A percentile compares a stretch with the other conserved stretches of the same genome.
Evolutionary conservation across 225 moss, liverwort and hornwort species (phyloP).

Genomic region (Neckera pumila): DNA sequence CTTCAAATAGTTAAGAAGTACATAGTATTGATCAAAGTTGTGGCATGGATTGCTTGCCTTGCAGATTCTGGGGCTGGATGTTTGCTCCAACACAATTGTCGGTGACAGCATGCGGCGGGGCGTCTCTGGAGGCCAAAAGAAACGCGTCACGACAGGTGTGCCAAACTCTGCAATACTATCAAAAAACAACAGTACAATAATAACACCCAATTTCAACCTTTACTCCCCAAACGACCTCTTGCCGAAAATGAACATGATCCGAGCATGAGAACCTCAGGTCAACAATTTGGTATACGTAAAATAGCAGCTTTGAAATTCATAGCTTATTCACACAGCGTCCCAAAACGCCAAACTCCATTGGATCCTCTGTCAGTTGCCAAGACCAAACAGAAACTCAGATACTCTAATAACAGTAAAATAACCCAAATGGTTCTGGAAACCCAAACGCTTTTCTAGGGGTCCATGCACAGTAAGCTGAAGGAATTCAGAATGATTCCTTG

Average conservation of each 20-base stretch:
- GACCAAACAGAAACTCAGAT: neutral
- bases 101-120: slow-evolving; percentile 43
- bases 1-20: neutral
- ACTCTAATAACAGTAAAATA: neutral
- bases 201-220: neutral
- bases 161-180: neutral
- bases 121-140: slow-evolving; percentile 51
- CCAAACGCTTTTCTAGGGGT: neutral
- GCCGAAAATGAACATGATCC: neutral
- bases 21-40: neutral
- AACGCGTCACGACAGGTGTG: slow-evolving; percentile 43
- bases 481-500: neutral
- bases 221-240: no score
- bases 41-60: neutral
- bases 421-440: neutral
- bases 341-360: neutral
- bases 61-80: slow-evolving; percentile 36
- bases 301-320: no score
- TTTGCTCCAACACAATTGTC: slow-evolving; percentile 21
- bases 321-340: neutral
- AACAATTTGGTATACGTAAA: neutral
- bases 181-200: neutral
- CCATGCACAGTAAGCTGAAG: neutral
- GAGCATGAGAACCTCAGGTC: neutral
- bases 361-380: neutral